Percentiles rank a stretch among this genome's conserved stretches.
Conservation (phyloP, 2,329 filamentous ascomycete genomes). For the Colletotrichum sp. region DNA sequence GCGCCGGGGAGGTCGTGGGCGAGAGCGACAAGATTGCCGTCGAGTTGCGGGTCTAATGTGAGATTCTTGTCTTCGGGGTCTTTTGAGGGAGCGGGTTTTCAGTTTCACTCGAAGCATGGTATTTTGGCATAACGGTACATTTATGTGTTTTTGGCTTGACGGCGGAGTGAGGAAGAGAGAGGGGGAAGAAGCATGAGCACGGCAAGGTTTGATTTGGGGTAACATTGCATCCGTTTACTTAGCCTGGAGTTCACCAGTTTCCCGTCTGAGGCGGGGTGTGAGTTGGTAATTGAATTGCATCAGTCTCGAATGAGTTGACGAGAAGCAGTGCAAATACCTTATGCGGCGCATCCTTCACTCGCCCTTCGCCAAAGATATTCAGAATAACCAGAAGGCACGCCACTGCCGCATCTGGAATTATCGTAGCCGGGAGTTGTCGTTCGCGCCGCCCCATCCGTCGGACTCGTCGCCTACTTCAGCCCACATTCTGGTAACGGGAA, state of each 20-base stretch:
- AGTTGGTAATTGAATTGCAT: not conserved
- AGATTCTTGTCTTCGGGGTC: too few relatives aligned
- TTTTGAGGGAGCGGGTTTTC: not conserved
- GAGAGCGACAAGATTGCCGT: slow-evolving; percentile 21
- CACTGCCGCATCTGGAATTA: not conserved
- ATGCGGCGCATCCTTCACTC: rapidly evolving
- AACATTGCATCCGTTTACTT: not conserved
- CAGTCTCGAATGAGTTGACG: not conserved
- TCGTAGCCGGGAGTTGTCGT: not conserved
- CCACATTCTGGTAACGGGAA: rapidly evolving
- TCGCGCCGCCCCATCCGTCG: not conserved
- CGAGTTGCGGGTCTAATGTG: slow-evolving; percentile 3
- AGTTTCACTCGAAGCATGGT: not conserved
- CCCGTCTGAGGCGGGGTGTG: not conserved
- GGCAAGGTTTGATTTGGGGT: not conserved
- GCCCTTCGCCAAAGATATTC: rapidly evolving
- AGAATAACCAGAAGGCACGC: not conserved
- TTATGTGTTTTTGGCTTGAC: not conserved
- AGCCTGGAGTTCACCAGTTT: not conserved
- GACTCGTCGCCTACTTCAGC: not conserved
- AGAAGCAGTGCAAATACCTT: not conserved
- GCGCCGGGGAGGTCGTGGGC: not conserved
- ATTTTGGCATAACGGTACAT: not conserved
- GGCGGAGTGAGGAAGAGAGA: not conserved
- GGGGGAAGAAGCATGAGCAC: not conserved